Evolutionary conservation across 2,329 filamentous ascomycete species (phyloP).

Genomic region (Pseudogymnoascus sp.): DNA sequence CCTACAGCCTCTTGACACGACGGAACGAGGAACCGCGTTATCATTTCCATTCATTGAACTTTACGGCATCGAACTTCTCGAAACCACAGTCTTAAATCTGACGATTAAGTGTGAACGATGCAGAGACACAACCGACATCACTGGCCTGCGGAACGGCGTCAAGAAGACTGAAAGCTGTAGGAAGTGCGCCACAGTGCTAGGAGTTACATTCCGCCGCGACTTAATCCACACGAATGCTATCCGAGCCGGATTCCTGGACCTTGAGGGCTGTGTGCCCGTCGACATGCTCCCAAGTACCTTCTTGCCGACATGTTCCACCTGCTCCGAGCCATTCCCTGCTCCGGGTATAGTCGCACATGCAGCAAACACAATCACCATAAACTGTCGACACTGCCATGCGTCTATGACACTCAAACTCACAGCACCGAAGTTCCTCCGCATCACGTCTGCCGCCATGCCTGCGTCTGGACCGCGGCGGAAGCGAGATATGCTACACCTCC

Average conservation of each 20-base stretch:
- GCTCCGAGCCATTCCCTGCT: slow-evolving; percentile 57
- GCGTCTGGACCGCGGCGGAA: slow-evolving; percentile 36
- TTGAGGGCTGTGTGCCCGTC: slow-evolving; percentile 63
- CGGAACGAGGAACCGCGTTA: slow-evolving; percentile 66
- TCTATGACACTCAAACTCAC: slow-evolving; percentile 75
- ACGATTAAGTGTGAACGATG: slow-evolving; percentile 73
- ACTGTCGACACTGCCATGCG: slow-evolving; percentile 71
- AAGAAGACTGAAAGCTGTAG: slow-evolving; percentile 48
- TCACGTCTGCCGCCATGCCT: slow-evolving; percentile 41
- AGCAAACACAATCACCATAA: slow-evolving; percentile 64
- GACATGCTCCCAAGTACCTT: slow-evolving; percentile 71
- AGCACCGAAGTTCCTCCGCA: slow-evolving; percentile 68
- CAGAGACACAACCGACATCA: slow-evolving; percentile 64
- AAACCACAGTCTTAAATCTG: slow-evolving; percentile 58
- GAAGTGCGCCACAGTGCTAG: slow-evolving; percentile 49
- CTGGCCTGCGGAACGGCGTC: slow-evolving; percentile 51
- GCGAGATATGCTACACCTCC: slow-evolving; percentile 48
- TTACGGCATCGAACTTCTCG: slow-evolving; percentile 67
- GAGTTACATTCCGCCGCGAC: slow-evolving; percentile 54
- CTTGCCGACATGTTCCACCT: slow-evolving; percentile 67
- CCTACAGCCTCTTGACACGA: background rate
- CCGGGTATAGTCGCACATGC: slow-evolving; percentile 64
- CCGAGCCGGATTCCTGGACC: slow-evolving; percentile 71
- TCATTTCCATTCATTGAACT: slow-evolving; percentile 73
- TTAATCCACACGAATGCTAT: slow-evolving; percentile 65